These are phyloP conservation scores for Yarrowia alimentaria DNA, from an alignment of 805 yeast species.

Conservation along the genomic window DNA sequence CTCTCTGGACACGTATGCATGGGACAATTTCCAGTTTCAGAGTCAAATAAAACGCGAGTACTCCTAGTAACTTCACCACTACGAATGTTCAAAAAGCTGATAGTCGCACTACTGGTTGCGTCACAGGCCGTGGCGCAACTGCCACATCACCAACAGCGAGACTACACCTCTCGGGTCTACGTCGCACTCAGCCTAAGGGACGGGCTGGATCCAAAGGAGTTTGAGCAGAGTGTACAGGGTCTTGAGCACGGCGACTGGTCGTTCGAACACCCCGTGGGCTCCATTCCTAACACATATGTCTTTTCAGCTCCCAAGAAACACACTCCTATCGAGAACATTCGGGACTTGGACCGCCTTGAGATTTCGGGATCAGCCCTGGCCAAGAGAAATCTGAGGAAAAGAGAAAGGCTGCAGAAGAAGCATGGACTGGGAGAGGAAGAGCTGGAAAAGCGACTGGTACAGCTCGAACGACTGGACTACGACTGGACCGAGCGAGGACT, in stretches of 20 bases:
- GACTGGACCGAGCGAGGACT: constrained; percentile 6
- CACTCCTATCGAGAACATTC: constrained; percentile 19
- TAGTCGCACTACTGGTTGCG: constrained; percentile 5
- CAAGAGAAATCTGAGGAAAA: constrained; percentile 1
- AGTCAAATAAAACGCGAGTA: constrained; percentile 3
- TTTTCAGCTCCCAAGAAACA: constrained; percentile 51
- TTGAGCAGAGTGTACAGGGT: neutral
- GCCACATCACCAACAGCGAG: neutral
- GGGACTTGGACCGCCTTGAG: constrained; percentile 4
- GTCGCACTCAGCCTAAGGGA: constrained; percentile 20
- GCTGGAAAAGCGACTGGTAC: neutral
- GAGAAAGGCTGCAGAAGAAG: neutral
- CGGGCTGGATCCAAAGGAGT: constrained; percentile 1
- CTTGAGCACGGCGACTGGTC: constrained; percentile 42
- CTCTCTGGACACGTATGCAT: constrained; percentile 24
- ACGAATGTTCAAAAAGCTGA: neutral
- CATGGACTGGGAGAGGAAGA: constrained; percentile 11
- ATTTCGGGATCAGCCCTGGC: neutral
- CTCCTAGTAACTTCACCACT: neutral
- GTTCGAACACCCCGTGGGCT: constrained; percentile 65
- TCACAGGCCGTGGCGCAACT: neutral
- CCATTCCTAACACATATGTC: constrained; percentile 61
- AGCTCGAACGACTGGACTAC: constrained; percentile 1
- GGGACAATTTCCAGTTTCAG: constrained; percentile 3
- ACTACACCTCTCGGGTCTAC: constrained; percentile 2